Evolutionary conservation across 2,329 filamentous ascomycete genomes (phyloP).

Genomic region (Scedosporium minutisporum): DNA sequence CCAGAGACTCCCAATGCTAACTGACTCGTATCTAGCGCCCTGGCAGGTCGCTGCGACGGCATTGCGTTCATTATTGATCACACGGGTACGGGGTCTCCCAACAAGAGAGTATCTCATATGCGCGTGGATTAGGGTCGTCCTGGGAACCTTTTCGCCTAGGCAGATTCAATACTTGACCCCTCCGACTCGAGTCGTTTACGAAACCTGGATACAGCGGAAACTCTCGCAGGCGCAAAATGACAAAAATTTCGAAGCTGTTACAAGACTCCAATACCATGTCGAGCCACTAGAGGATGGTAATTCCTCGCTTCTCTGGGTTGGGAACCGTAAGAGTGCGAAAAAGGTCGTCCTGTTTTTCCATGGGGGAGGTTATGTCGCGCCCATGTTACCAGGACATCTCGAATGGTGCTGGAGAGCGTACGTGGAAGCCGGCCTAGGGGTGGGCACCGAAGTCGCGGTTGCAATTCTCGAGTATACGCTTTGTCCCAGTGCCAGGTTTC

Average conservation of each 20-base stretch:
- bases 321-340: slow-evolving; percentile 15
- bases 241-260: background rate
- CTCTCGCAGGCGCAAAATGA: background rate
- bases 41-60: no score
- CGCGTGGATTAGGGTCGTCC: background rate
- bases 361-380: slow-evolving; percentile 18
- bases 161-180: background rate
- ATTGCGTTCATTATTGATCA: no score
- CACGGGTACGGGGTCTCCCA: no score
- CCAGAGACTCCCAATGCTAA: no score
- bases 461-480: slow-evolving; percentile 26
- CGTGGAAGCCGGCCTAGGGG: slow-evolving; percentile 12
- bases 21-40: no score
- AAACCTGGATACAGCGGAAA: background rate
- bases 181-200: background rate
- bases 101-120: no score
- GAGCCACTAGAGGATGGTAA: slow-evolving; percentile 8
- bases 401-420: slow-evolving; percentile 19
- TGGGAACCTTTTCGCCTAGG: background rate
- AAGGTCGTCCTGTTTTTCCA: slow-evolving; percentile 21
- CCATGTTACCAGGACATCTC: slow-evolving; percentile 15
- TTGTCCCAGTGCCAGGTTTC: slow-evolving; percentile 18
- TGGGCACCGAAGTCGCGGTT: slow-evolving; percentile 18
- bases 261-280: slow-evolving; percentile 4
- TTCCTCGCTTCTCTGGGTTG: slow-evolving; percentile 18